Evolutionary conservation across 1,284 basidiomycete species (phyloP).

Genomic region (Sporisorium graminicola): DNA sequence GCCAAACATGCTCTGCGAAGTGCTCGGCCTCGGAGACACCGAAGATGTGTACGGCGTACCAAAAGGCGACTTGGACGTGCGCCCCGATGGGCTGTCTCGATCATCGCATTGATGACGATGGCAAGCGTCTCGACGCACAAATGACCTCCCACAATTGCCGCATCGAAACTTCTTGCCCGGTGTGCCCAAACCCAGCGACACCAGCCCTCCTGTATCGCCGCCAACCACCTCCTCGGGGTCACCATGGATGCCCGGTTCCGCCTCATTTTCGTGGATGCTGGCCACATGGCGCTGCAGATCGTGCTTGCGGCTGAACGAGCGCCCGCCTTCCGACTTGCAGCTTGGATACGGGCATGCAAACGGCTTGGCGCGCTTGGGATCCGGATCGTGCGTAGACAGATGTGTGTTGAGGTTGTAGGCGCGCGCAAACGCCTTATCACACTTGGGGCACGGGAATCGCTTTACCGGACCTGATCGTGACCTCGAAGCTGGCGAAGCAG

Average conservation of each 20-base stretch:
- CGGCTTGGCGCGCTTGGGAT: conserved; percentile 80
- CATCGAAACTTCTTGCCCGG: conserved; percentile 67
- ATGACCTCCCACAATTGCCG: conserved; percentile 59
- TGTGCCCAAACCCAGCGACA: conserved; percentile 59
- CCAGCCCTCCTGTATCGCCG: conserved; percentile 54
- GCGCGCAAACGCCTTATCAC: conserved; percentile 80
- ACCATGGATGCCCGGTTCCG: conserved; percentile 59
- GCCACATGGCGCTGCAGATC: conserved; percentile 86
- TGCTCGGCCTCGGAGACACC: conserved; percentile 21
- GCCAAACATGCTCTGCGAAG: conserved; percentile 6
- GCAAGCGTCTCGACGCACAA: conserved; percentile 65
- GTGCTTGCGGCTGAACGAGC: conserved; percentile 89
- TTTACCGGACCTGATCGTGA: conserved; percentile 41
- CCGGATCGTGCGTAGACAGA: conserved; percentile 86
- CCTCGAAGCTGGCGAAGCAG: conserved; percentile 13
- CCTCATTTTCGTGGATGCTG: conserved; percentile 77
- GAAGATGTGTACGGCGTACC: conserved; percentile 26
- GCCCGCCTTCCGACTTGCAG: conserved; percentile 74
- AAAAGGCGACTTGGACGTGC: conserved; percentile 24
- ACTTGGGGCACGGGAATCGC: conserved; percentile 64
- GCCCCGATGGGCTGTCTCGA: conserved; percentile 18
- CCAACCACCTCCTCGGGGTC: conserved; percentile 53
- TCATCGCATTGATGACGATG: conserved; percentile 60
- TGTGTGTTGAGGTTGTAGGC: conserved; percentile 91
- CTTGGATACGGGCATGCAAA: conserved; percentile 83